These are phyloP conservation scores for Pseudogymnoascus pannorum DNA, from an alignment of 2,329 filamentous ascomycete species.

Conservation along the genomic window DNA sequence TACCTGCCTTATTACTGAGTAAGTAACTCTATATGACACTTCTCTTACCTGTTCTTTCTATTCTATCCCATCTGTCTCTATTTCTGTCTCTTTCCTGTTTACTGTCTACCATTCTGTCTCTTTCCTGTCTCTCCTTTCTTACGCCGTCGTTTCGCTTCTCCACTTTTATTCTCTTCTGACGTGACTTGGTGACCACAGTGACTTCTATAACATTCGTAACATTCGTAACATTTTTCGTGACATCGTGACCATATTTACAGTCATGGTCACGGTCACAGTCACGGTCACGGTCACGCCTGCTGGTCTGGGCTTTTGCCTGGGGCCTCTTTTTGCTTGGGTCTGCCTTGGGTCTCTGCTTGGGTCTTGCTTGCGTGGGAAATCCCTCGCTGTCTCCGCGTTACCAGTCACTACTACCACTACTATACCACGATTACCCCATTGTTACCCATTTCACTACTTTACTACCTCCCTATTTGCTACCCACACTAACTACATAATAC, in stretches of 20 bases:
- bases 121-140: background rate
- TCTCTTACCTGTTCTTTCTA: no score
- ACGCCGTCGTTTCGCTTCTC: background rate
- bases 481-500: background rate
- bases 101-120: no score
- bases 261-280: background rate
- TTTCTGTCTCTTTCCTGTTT: background rate
- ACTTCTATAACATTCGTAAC: background rate
- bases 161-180: slow-evolving; percentile 7
- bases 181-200: background rate
- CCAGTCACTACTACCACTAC: background rate
- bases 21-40: no score
- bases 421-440: background rate
- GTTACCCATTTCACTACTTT: background rate
- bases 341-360: background rate
- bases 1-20: background rate
- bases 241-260: background rate
- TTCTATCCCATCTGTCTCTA: background rate
- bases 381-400: background rate
- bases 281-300: background rate
- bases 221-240: background rate
- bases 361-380: background rate
- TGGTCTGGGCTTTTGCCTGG: background rate
- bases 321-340: background rate
- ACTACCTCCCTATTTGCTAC: background rate